These are phyloP conservation scores for Glycine tomentella DNA, from an alignment of 306 rosid genomes.

Conservation along the genomic window DNA sequence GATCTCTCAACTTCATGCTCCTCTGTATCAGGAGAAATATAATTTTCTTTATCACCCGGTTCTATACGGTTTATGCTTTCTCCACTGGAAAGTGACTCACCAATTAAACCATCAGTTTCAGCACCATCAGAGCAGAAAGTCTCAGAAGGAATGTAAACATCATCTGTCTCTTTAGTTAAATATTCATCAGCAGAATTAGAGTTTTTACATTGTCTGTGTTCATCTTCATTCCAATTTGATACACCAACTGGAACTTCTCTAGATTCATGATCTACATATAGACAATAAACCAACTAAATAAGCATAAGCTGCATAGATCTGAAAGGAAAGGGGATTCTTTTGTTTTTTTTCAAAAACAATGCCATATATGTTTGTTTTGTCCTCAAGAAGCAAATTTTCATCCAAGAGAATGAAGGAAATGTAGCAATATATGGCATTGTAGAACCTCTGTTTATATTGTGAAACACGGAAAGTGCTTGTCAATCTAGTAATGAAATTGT, in stretches of 20 bases:
- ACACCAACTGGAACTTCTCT: constrained; percentile 47
- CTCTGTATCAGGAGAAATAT: constrained; percentile 41
- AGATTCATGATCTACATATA: constrained; percentile 53
- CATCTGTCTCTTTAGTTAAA: constrained; percentile 38
- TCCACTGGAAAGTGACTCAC: constrained; percentile 44
- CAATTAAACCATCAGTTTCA: constrained; percentile 40
- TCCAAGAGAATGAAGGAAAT: neutral
- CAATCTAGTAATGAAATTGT: neutral
- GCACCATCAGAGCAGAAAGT: constrained; percentile 43
- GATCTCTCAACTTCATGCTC: constrained; percentile 55
- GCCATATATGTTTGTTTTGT: constrained; percentile 9
- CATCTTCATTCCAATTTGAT: constrained; percentile 61
- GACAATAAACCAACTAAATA: constrained; percentile 25
- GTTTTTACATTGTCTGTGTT: constrained; percentile 42
- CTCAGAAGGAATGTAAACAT: constrained; percentile 40
- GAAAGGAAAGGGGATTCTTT: neutral
- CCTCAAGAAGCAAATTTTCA: constrained; percentile 1
- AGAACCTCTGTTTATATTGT: neutral
- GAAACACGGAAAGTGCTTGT: neutral
- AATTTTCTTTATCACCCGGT: constrained; percentile 43
- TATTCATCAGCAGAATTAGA: constrained; percentile 42
- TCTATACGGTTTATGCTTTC: constrained; percentile 41
- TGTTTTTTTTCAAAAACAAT: neutral
- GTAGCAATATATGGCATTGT: neutral
- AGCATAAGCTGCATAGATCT: constrained; percentile 38